These are phyloP conservation scores for Fusarium sp. DNA, from an alignment of 2,329 filamentous ascomycete species.

Conservation along the genomic window DNA sequence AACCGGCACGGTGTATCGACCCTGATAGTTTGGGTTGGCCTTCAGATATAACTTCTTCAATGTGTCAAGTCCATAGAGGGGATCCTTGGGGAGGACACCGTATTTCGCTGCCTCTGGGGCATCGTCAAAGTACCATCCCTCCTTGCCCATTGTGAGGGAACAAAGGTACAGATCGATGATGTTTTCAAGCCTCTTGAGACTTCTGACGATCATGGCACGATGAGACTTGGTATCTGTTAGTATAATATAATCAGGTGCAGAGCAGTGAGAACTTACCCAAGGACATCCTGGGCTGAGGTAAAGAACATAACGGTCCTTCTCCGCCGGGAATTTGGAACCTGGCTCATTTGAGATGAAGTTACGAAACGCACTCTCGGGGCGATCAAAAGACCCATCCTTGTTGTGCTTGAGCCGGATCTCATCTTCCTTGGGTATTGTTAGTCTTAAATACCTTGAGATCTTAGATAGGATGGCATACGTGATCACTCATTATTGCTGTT, in stretches of 20 bases:
- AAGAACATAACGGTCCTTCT: slow-evolving; percentile 72
- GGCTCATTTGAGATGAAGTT: slow-evolving; percentile 67
- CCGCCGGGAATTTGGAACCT: slow-evolving; percentile 68
- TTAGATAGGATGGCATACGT: not conserved
- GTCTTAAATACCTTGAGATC: accelerated
- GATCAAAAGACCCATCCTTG: slow-evolving; percentile 65
- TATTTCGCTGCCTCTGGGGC: slow-evolving; percentile 58
- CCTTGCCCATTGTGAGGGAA: slow-evolving; percentile 73
- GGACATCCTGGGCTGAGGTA: slow-evolving; percentile 74
- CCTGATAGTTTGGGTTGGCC: slow-evolving; percentile 75
- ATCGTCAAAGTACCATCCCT: slow-evolving; percentile 68
- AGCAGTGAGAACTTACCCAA: slow-evolving; percentile 63
- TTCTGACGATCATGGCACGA: slow-evolving; percentile 79
- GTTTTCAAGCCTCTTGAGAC: slow-evolving; percentile 80
- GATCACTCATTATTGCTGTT: slow-evolving; percentile 11
- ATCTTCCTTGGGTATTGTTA: slow-evolving; percentile 4
- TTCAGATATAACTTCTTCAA: slow-evolving; percentile 80
- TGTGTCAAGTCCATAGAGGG: slow-evolving; percentile 76
- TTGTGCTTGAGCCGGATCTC: slow-evolving; percentile 16
- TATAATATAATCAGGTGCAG: accelerated
- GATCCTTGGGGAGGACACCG: slow-evolving; percentile 64
- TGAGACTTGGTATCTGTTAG: slow-evolving; percentile 68
- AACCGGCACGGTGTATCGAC: slow-evolving; percentile 81
- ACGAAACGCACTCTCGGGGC: slow-evolving; percentile 69
- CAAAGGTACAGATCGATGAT: slow-evolving; percentile 78